Evolutionary conservation across 192 early-diverging fungal species (phyloP).

Genomic region (Backusella australiensis): DNA sequence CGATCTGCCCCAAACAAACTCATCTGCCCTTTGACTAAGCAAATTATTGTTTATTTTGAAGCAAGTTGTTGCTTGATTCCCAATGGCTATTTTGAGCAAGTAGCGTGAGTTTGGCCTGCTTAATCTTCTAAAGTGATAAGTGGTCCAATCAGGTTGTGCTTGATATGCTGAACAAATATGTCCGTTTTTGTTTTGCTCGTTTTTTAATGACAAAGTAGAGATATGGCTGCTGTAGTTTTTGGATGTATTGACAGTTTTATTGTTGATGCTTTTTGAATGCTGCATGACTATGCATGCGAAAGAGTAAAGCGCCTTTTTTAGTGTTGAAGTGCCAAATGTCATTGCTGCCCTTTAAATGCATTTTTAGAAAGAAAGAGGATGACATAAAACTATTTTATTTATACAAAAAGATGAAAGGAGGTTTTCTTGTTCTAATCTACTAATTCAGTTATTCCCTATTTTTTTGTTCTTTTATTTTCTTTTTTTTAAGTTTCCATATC

Average conservation of each 20-base stretch:
- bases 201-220: neutral
- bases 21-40: neutral
- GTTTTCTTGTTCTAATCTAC: neutral
- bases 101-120: neutral
- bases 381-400: neutral
- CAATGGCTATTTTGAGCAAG: neutral
- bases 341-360: neutral
- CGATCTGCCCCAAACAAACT: constrained; percentile 9
- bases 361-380: neutral
- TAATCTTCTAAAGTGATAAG: neutral
- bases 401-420: neutral
- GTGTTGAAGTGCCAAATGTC: neutral
- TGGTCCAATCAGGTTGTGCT: constrained; percentile 1
- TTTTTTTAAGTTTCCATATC: constrained; percentile 35
- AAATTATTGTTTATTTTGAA: neutral
- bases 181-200: neutral
- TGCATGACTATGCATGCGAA: neutral
- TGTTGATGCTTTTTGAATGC: neutral
- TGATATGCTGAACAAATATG: neutral
- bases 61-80: neutral
- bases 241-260: neutral
- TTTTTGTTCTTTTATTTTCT: neutral
- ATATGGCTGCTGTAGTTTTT: no score
- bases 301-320: neutral
- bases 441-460: neutral